Base-by-base conservation (phyloP, 2,329 filamentous ascomycete species). In the Exophiala xenobiotica region DNA sequence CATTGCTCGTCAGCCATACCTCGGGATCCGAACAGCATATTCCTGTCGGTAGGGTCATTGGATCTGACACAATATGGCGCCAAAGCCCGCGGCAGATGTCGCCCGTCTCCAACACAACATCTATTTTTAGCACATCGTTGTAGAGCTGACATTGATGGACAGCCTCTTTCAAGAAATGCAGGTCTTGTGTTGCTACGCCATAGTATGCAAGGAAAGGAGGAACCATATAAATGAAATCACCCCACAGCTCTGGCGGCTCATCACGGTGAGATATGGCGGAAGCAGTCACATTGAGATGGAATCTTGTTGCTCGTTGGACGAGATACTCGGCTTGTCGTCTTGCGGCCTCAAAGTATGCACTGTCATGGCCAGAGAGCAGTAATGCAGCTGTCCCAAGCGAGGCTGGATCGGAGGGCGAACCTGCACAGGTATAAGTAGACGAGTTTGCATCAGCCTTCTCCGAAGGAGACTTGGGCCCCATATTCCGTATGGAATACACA, bases 181-280 rank as follows among this genome's bases (percentile, higher is more conserved):
- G 24, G 46, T 76, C 65, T n/a, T 65, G 60, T 0, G 60, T 64
- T 11, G 67, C 67, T 6, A 74, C 70, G 20, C 66, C 74, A 59
- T 72, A 71, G 58, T 74, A 78, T 3, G 75, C 75, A 14, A 78
- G 62, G 35, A 74, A 73, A 1, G 77, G 75, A n/a, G 75, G 74
- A 1, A 69, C 70, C 75, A 78, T 78, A 58, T 73, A 74, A 5
- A 77, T 51, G 56, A 72, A 75, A 59, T 79, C 77, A 11, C 74
- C 69, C 73, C 75, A 78, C 7, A 78, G 64, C 51, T 77, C 73
- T 3, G 70, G 57, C 5, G 66, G 64, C 12, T 69, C 65, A 19
- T 69, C 62, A 20, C 75, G 68, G 56, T 79, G 76, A 40, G 71
- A 75, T 42, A 78, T 75, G 2, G 76, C 75, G 7, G 46, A 40